phyloP scores from a whole-genome alignment of 345 rosid genomes.

The Acer yangbiense region DNA sequence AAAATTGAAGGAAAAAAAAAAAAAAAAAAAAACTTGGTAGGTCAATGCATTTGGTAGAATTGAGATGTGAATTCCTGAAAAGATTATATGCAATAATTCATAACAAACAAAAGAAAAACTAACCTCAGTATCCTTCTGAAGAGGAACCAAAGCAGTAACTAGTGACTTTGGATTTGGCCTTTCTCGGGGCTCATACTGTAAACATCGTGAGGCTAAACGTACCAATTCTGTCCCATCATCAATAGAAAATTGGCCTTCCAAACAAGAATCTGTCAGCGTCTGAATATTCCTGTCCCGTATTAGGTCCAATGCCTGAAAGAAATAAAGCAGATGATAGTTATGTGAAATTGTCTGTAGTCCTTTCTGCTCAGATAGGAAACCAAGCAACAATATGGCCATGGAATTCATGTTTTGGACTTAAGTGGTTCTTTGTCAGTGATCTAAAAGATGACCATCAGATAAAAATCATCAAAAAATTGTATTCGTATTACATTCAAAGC shows the following conservation, averaged over 20 bases:
- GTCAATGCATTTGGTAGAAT: conserved; percentile 4
- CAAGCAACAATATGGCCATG: not conserved
- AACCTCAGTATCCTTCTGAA: conserved; percentile 85
- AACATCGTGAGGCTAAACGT: conserved; percentile 76
- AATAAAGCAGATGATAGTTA: conserved; percentile 15
- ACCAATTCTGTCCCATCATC: conserved; percentile 77
- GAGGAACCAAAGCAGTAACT: conserved; percentile 69
- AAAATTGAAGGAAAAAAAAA: not conserved
- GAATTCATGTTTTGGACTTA: not conserved
- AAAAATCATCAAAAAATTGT: not conserved
- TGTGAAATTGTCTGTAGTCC: not conserved
- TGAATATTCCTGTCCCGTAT: conserved; percentile 84
- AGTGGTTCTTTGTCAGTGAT: not conserved
- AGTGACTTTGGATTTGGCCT: conserved; percentile 76
- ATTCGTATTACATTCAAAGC: not conserved
- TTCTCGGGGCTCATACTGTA: conserved; percentile 81
- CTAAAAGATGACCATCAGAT: not conserved
- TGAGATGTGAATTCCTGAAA: not conserved
- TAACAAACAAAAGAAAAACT: conserved; percentile 9
- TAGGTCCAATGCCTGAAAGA: conserved; percentile 80
- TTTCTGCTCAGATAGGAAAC: not conserved
- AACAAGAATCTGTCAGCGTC: conserved; percentile 82
- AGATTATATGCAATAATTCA: not conserved
- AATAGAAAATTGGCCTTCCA: conserved; percentile 79
- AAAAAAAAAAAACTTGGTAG: not conserved